Conservation (phyloP, 2,329 filamentous ascomycete species). For the Plenodomus lindquistii region DNA sequence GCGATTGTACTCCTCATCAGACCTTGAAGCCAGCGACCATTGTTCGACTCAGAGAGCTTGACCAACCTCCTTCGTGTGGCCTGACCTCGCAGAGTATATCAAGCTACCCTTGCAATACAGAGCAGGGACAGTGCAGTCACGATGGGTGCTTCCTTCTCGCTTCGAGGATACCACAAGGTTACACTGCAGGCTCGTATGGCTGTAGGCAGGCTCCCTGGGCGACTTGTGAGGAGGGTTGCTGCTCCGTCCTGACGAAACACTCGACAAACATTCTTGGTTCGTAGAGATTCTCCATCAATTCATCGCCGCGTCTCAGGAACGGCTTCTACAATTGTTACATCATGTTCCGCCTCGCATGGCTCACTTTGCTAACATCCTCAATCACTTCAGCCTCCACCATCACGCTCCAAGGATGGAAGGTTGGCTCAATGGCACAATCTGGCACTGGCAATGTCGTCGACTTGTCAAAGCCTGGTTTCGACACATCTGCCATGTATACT, state of each 20-base stretch:
- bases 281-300: neutral
- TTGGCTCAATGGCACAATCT: neutral
- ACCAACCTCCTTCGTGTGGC: neutral
- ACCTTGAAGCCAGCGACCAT: too few relatives aligned
- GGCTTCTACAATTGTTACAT: neutral
- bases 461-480: constrained; percentile 27
- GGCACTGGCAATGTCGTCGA: neutral
- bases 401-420: constrained; percentile 9
- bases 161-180: neutral
- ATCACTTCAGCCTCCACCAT: constrained; percentile 19
- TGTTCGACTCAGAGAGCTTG: neutral
- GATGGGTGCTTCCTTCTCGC: neutral
- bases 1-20: too few relatives aligned
- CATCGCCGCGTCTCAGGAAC: neutral
- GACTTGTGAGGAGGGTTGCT: too few relatives aligned
- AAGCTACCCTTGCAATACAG: neutral
- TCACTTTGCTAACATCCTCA: neutral
- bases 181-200: neutral
- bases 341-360: neutral
- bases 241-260: too few relatives aligned
- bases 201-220: too few relatives aligned
- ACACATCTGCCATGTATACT: constrained; percentile 50
- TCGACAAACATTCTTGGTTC: too few relatives aligned
- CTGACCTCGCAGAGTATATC: too few relatives aligned
- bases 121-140: neutral